These are phyloP conservation scores for Penicillium mononematosum DNA, from an alignment of 495 filamentous ascomycete genomes.

Conservation along the genomic window DNA sequence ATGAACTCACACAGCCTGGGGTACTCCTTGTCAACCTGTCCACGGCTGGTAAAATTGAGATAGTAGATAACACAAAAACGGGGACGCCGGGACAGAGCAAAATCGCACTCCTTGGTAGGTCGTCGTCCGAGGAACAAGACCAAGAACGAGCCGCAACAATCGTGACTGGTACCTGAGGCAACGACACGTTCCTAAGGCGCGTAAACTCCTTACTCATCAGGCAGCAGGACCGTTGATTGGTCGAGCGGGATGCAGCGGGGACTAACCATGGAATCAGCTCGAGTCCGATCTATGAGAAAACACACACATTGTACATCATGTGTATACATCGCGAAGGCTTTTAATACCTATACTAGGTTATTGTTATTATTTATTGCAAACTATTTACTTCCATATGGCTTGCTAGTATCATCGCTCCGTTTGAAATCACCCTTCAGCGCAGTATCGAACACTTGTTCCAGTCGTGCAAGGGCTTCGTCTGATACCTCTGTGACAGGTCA, in stretches of 20 bases:
- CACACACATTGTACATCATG: background rate
- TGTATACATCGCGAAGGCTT: background rate
- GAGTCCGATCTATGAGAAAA: conserved; percentile 2
- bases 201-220: conserved; percentile 15
- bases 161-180: conserved; percentile 29
- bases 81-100: conserved; percentile 15
- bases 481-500: conserved; percentile 46
- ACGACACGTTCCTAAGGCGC: conserved; percentile 15
- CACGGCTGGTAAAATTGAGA: conserved; percentile 7
- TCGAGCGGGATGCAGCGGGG: background rate
- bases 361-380: background rate
- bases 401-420: conserved; percentile 38
- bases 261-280: background rate
- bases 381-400: conserved; percentile 39
- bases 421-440: conserved; percentile 40
- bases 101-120: conserved; percentile 17
- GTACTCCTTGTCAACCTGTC: conserved; percentile 11
- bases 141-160: conserved; percentile 24
- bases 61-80: conserved; percentile 10
- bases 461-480: conserved; percentile 39
- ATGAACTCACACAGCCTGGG: conserved; percentile 18
- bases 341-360: background rate
- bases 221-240: conserved; percentile 14
- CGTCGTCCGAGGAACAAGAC: conserved; percentile 43
- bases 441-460: conserved; percentile 43